Evolutionary conservation across 1,284 basidiomycete genomes (phyloP).

Genomic region (Sporisorium iseilematis-ciliati): DNA sequence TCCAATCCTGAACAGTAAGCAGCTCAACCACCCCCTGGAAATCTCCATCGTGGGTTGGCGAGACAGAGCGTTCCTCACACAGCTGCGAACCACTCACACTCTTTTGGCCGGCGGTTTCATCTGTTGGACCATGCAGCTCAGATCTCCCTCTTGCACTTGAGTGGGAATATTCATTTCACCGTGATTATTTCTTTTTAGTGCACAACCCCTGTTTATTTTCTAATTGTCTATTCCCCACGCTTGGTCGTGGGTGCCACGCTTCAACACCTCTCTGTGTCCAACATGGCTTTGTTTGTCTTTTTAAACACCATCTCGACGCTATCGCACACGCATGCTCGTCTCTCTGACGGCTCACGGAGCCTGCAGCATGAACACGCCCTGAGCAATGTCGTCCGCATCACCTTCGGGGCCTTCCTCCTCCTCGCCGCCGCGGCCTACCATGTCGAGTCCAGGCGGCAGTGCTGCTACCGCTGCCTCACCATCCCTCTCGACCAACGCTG

Average conservation of each 20-base stretch:
- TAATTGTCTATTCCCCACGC: too few relatives aligned
- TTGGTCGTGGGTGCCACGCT: background rate
- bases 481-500: slow-evolving; percentile 2
- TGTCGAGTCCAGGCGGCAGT: slow-evolving; percentile 8
- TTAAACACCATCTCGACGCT: slow-evolving; percentile 2
- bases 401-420: slow-evolving; percentile 9
- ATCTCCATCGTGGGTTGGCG: background rate
- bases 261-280: background rate
- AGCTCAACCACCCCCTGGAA: slow-evolving; percentile 4
- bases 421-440: slow-evolving; percentile 6
- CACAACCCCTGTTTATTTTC: too few relatives aligned
- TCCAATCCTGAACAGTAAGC: background rate
- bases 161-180: too few relatives aligned
- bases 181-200: too few relatives aligned
- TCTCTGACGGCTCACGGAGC: slow-evolving; percentile 2
- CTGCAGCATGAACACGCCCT: slow-evolving; percentile 2
- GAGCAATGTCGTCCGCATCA: slow-evolving; percentile 9
- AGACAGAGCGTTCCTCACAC: background rate
- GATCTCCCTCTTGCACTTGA: too few relatives aligned
- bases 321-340: slow-evolving; percentile 12
- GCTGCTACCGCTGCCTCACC: slow-evolving; percentile 10
- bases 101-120: too few relatives aligned
- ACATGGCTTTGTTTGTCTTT: background rate
- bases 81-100: too few relatives aligned
- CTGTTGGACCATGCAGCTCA: too few relatives aligned